These are phyloP conservation scores for Penicillium crustosum DNA, from an alignment of 2,329 filamentous ascomycete genomes.

Conservation along the genomic window DNA sequence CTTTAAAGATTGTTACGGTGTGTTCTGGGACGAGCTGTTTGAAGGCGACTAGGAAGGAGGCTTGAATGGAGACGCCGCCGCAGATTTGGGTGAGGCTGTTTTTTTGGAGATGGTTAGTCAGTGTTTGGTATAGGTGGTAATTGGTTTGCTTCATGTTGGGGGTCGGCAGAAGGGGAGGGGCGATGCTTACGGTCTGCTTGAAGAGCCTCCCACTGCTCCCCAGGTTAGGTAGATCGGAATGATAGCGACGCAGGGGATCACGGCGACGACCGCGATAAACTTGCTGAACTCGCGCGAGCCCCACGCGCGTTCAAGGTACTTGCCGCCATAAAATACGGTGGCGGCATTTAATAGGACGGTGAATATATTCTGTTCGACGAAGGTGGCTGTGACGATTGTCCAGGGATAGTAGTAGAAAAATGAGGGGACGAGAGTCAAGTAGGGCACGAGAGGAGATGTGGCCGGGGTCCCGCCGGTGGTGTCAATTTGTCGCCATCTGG, in stretches of 20 bases:
- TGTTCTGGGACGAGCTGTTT: constrained; percentile 97
- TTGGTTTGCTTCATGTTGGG: not conserved
- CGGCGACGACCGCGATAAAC: constrained; percentile 73
- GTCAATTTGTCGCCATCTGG: constrained; percentile 64
- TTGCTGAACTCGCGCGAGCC: constrained; percentile 88
- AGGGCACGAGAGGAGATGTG: constrained; percentile 69
- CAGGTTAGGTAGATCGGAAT: constrained; percentile 73
- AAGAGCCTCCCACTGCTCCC: constrained; percentile 60
- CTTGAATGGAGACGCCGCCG: constrained; percentile 85
- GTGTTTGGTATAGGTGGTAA: not conserved
- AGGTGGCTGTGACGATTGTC: constrained; percentile 81
- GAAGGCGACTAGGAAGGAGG: constrained; percentile 92
- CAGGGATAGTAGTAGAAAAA: constrained; percentile 85
- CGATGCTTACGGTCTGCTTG: constrained; percentile 35
- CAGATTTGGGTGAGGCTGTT: constrained; percentile 75
- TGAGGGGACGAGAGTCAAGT: constrained; percentile 82
- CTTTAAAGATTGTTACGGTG: constrained; percentile 90
- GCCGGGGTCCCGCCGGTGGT: constrained; percentile 50
- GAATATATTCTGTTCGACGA: constrained; percentile 92
- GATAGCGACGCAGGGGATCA: constrained; percentile 77
- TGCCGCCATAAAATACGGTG: constrained; percentile 86
- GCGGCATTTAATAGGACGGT: constrained; percentile 74
- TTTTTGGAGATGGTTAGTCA: constrained; percentile 23
- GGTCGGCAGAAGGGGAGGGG: not conserved
- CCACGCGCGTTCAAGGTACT: constrained; percentile 96